Conservation (phyloP, 768 basidiomycete genomes). For the Erythrobasidium yunnanense region DNA sequence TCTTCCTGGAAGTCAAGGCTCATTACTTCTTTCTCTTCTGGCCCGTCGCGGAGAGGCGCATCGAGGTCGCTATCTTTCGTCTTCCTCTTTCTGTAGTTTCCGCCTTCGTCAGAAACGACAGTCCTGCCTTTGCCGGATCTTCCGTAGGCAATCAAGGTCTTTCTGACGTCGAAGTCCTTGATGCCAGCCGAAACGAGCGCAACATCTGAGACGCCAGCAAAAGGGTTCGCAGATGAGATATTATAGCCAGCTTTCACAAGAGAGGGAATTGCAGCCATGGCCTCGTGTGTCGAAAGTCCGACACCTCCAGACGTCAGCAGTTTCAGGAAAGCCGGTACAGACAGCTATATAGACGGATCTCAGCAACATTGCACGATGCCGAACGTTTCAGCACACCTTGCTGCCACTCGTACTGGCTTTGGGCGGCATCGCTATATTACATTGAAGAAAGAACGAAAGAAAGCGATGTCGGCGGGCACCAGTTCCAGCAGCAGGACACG, state of each 20-base stretch:
- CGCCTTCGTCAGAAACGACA: neutral
- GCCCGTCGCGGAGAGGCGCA: neutral
- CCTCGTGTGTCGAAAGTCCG: constrained; percentile 9
- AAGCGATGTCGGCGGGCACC: neutral
- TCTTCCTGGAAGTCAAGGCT: constrained; percentile 22
- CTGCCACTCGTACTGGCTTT: neutral
- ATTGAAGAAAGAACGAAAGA: neutral
- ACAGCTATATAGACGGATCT: neutral
- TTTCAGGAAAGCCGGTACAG: constrained; percentile 16
- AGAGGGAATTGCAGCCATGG: neutral
- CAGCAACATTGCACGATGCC: no score
- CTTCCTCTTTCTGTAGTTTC: neutral
- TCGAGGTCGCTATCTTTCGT: constrained; percentile 21
- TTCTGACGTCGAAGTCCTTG: constrained; percentile 5
- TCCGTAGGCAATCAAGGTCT: constrained; percentile 4
- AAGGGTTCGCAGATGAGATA: neutral
- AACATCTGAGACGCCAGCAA: constrained; percentile 1
- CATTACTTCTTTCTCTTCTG: neutral
- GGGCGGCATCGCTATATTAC: neutral
- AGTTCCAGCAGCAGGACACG: no score
- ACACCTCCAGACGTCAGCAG: constrained; percentile 21
- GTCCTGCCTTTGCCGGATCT: constrained; percentile 5
- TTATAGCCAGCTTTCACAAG: constrained; percentile 20
- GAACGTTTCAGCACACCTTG: neutral
- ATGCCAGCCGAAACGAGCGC: constrained; percentile 18